Evolutionary conservation across 2,329 filamentous ascomycete genomes (phyloP).

Genomic region (Fusarium penzigii): DNA sequence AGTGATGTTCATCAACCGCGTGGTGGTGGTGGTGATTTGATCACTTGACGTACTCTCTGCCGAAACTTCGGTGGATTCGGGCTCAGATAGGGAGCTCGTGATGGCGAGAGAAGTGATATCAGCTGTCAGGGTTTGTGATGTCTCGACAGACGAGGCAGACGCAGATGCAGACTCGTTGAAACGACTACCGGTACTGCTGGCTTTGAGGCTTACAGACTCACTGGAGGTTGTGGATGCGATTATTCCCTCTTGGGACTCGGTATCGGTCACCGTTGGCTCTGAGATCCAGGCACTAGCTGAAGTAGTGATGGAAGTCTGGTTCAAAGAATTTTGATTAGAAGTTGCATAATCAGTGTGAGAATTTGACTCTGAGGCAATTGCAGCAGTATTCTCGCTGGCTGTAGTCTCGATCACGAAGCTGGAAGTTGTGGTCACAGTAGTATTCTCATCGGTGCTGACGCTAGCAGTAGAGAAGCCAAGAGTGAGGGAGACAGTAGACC

Average conservation of each 20-base stretch:
- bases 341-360: not conserved
- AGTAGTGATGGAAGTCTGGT: not conserved
- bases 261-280: not conserved
- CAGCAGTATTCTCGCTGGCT: not conserved
- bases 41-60: not conserved
- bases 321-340: not conserved
- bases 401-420: not conserved
- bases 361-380: not conserved
- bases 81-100: conserved; percentile 1
- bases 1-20: conserved; percentile 9
- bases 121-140: not conserved
- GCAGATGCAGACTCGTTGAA: not conserved
- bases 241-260: not conserved
- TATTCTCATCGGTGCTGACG: not conserved
- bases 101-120: not conserved
- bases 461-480: not conserved
- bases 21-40: conserved; percentile 11
- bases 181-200: not conserved
- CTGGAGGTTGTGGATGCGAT: not conserved
- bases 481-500: not conserved
- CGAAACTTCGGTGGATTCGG: not conserved
- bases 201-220: not conserved
- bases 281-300: not conserved
- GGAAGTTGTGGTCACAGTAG: not conserved
- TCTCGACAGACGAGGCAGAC: not conserved